A percentile compares a stretch with the other conserved stretches of the same genome.
phyloP scores from a whole-genome alignment of 2,329 filamentous ascomycete genomes.

The Alternaria panax region DNA sequence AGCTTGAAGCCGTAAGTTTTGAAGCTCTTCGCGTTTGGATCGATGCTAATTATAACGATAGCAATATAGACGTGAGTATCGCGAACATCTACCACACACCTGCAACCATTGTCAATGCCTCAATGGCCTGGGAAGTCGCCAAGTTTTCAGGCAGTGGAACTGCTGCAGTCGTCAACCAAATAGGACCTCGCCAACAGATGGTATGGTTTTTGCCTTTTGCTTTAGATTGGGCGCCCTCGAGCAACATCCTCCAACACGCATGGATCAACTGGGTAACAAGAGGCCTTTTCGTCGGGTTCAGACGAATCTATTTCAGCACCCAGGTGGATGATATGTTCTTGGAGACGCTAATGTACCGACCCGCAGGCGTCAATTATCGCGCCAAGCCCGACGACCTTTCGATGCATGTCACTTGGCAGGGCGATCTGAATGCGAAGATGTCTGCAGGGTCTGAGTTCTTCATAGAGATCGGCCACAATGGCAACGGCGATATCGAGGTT shows the following conservation, averaged over 20 bases:
- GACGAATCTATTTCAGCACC: slow-evolving; percentile 62
- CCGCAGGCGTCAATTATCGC: slow-evolving; percentile 59
- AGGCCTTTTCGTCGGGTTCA: slow-evolving; percentile 65
- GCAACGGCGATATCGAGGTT: slow-evolving; percentile 49
- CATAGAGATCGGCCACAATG: slow-evolving; percentile 50
- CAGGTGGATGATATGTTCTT: slow-evolving; percentile 71
- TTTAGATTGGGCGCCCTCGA: slow-evolving; percentile 61
- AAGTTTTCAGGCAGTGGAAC: slow-evolving; percentile 53
- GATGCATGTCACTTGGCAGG: slow-evolving; percentile 41
- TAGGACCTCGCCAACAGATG: slow-evolving; percentile 66
- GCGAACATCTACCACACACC: slow-evolving; percentile 65
- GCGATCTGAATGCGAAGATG: slow-evolving; percentile 40
- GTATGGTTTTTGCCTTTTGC: slow-evolving; percentile 66
- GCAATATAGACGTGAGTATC: slow-evolving; percentile 41
- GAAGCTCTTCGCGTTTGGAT: not conserved
- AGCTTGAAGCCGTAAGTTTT: slow-evolving; percentile 57
- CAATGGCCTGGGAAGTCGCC: slow-evolving; percentile 63
- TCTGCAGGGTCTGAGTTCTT: slow-evolving; percentile 47
- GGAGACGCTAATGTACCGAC: slow-evolving; percentile 52
- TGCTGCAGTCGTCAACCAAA: slow-evolving; percentile 67
- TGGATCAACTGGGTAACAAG: slow-evolving; percentile 70
- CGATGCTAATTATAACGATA: slow-evolving; percentile 19
- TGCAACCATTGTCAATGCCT: slow-evolving; percentile 62
- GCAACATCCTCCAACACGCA: slow-evolving; percentile 67
- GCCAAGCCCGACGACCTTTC: slow-evolving; percentile 48